Conservation (phyloP, 2,329 filamentous ascomycete species). For the Fusarium sp. region DNA sequence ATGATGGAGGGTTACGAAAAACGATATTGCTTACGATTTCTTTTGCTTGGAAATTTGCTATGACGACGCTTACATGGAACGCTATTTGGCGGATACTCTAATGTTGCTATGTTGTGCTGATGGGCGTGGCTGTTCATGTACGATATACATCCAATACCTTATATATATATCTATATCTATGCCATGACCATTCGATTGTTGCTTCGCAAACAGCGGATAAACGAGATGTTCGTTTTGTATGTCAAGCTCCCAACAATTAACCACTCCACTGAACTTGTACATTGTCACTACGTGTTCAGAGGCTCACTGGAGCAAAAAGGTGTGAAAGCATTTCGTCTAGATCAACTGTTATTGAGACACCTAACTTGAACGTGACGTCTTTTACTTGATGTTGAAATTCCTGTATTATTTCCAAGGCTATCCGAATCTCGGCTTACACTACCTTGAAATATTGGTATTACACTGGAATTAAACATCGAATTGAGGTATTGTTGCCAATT, state of each 20-base stretch:
- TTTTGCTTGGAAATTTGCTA: conserved; percentile 32
- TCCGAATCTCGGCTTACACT: too few species aligned
- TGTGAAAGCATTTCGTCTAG: too few species aligned
- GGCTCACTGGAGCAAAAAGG: too few species aligned
- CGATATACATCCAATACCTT: conserved; percentile 10
- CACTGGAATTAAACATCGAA: neutral
- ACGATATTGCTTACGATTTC: conserved; percentile 31
- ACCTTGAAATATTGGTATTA: neutral
- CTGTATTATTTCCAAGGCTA: neutral
- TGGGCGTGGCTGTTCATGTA: conserved; percentile 34
- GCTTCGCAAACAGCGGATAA: conserved; percentile 21
- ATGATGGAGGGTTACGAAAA: conserved; percentile 32
- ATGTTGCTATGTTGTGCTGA: conserved; percentile 21
- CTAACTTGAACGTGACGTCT: neutral
- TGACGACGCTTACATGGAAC: conserved; percentile 21
- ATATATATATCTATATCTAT: conserved; percentile 13
- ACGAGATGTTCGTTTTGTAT: too few species aligned
- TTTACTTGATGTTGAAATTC: neutral
- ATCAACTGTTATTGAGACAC: neutral
- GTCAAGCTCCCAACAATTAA: too few species aligned
- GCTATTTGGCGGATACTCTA: conserved; percentile 29
- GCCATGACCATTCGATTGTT: conserved; percentile 24
- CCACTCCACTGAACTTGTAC: too few species aligned
- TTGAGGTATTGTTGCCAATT: neutral
- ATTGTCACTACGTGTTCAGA: too few species aligned